phyloP scores from a whole-genome alignment of 306 rosid species.

The Elaeagnus macrophylla region DNA sequence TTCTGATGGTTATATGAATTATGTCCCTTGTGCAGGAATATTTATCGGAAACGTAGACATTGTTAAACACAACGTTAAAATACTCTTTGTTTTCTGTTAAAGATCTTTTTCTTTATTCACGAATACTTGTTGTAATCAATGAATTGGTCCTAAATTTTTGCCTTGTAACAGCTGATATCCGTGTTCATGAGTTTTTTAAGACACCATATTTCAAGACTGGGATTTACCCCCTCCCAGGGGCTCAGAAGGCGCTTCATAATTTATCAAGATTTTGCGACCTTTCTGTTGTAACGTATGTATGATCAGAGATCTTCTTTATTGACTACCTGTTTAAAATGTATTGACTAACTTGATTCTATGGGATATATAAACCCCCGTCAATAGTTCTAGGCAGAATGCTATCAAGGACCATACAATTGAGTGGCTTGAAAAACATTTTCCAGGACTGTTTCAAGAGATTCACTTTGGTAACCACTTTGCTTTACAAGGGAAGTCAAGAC shows the following conservation, averaged over 20 bases:
- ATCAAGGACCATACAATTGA: slow-evolving; percentile 84
- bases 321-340: slow-evolving; percentile 8
- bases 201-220: slow-evolving; percentile 80
- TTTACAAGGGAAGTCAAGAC: slow-evolving; percentile 64
- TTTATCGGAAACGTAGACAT: not conserved
- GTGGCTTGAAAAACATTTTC: slow-evolving; percentile 72
- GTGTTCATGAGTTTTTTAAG: slow-evolving; percentile 89
- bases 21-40: not conserved
- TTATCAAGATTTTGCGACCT: slow-evolving; percentile 70
- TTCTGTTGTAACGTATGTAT: slow-evolving; percentile 83
- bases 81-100: not conserved
- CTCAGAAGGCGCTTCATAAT: slow-evolving; percentile 63
- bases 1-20: too few relatives aligned
- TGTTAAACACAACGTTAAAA: not conserved
- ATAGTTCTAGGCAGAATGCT: slow-evolving; percentile 80
- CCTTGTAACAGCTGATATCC: slow-evolving; percentile 58
- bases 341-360: slow-evolving; percentile 18
- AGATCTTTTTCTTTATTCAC: not conserved
- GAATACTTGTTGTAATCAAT: slow-evolving; percentile 5
- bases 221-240: slow-evolving; percentile 85
- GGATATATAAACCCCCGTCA: slow-evolving; percentile 10
- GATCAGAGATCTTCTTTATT: slow-evolving; percentile 11
- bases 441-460: slow-evolving; percentile 81
- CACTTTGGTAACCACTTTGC: slow-evolving; percentile 98
- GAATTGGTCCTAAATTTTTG: slow-evolving; percentile 13